Evolutionary conservation across 140 eudicot species (phyloP), one percentile per base, ranked within the genome.

Genomic region (Erigeron philadelphicus): DNA sequence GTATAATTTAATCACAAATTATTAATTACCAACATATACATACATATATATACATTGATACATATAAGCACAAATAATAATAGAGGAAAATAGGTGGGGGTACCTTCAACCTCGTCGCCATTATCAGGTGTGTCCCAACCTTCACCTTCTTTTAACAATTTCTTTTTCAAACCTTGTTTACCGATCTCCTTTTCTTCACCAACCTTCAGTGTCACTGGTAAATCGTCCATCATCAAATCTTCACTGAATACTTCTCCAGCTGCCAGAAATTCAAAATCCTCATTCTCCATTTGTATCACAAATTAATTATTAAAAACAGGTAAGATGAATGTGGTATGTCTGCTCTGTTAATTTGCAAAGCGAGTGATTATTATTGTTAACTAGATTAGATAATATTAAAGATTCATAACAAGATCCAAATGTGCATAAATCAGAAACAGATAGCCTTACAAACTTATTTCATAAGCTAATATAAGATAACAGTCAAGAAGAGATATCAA

Each of bases 121-220:
- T 38, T 53, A 6, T 75, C 75, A 9, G 80, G 76, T 15, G 83
- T 74, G 2, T 77, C 78, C 68, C 81, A 72, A 38, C 81, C 72
- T 72, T 72, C 81, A 71, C 81, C 81, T 65, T 86, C 93, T 66
- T 88, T 92, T 3, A 92, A 46, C 11, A 92, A 87, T 71, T 88
- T 88, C 88, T 91, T 91, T 85, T 88, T 91, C 82, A 91, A 72
- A 2, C 96, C 97, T n/a, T 81, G 73, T 2, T 47, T 67, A 0
- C 89, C 96, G 81, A 91, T 91, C 85, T 81, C 96, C 70, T 81
- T 91, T 82, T 91, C 96, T 0, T 91, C 96, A 11, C 98, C 96
- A 31, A 79, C 91, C 70, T 86, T 86, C 81, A 82, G 43, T 9
- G 73, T 18, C 50, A 8, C 73, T 45, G 89, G 83, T 65, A 75